phyloP scores from a whole-genome alignment of 192 early-diverging fungal genomes.

The Diversispora epigaea region DNA sequence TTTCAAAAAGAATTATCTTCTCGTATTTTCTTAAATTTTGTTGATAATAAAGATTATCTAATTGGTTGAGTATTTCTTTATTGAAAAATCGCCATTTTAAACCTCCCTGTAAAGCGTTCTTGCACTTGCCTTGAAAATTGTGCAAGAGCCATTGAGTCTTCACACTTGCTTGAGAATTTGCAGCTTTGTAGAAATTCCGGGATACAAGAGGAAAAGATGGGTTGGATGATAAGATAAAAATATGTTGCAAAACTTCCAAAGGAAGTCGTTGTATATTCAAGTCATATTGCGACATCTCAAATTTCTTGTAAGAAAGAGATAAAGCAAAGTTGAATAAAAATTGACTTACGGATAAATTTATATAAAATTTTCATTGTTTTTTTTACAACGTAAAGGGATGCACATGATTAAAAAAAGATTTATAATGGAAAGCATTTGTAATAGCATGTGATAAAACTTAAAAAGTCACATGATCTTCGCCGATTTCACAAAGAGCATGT shows the following conservation, averaged over 20 bases:
- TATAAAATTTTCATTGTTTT: too few species aligned
- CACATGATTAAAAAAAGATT: too few species aligned
- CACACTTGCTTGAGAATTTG: constrained; percentile 14
- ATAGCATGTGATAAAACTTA: too few species aligned
- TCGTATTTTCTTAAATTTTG: background rate
- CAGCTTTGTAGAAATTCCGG: constrained; percentile 3
- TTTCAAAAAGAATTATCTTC: background rate
- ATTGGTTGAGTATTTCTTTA: constrained; percentile 24
- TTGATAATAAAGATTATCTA: constrained; percentile 13
- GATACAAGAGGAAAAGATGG: constrained; percentile 19
- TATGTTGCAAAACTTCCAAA: constrained; percentile 26
- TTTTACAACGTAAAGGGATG: too few species aligned
- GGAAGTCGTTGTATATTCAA: constrained; percentile 26
- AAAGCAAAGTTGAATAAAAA: too few species aligned
- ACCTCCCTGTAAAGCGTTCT: constrained; percentile 14
- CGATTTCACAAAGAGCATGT: too few species aligned
- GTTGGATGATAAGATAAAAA: constrained; percentile 25
- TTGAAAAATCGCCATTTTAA: constrained; percentile 24
- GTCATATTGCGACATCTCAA: background rate
- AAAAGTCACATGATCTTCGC: too few species aligned
- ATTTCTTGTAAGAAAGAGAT: too few species aligned
- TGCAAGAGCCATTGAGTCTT: constrained; percentile 27
- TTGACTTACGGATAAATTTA: too few species aligned
- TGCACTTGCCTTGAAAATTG: background rate
- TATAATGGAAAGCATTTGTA: too few species aligned